Evolutionary conservation across 768 basidiomycete species (phyloP).

Genomic region (Leucosporidium yakuticum): DNA sequence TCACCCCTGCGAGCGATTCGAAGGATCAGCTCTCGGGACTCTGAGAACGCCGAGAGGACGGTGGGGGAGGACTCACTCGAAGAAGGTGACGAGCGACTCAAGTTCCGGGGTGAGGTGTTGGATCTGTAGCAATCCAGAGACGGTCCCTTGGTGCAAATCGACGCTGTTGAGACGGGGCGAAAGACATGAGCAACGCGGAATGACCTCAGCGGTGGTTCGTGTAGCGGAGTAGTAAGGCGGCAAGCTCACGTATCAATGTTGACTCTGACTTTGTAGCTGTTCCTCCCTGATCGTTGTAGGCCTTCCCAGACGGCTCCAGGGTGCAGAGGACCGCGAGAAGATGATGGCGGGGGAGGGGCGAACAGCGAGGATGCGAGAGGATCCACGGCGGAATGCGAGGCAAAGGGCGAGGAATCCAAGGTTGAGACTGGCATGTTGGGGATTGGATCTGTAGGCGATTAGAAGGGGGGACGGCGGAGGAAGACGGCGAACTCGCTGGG

Average conservation of each 20-base stretch:
- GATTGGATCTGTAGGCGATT: constrained; percentile 3
- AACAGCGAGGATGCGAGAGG: constrained; percentile 1
- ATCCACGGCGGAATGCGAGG: neutral
- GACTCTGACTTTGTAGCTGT: constrained; percentile 89
- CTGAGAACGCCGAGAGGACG: neutral
- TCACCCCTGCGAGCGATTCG: constrained; percentile 19
- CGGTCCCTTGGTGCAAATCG: constrained; percentile 73
- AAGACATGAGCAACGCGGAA: too few species aligned
- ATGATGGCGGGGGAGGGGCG: neutral
- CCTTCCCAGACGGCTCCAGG: constrained; percentile 84
- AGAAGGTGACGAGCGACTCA: constrained; percentile 27
- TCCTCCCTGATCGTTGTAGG: constrained; percentile 87
- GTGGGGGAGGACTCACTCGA: constrained; percentile 15
- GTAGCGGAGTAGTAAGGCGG: too few species aligned
- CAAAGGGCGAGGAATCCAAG: neutral
- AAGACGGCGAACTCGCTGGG: neutral
- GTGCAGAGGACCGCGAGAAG: constrained; percentile 46
- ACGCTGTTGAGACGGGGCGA: constrained; percentile 53
- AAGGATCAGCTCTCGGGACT: neutral
- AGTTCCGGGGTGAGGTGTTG: constrained; percentile 54
- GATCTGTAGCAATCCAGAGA: constrained; percentile 89
- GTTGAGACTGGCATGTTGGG: neutral
- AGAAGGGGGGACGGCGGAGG: neutral
- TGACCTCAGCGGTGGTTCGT: too few species aligned
- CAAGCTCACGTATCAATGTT: constrained; percentile 50